Evolutionary conservation across 2,329 filamentous ascomycete species (phyloP).

Genomic region (Nemania diffusa): DNA sequence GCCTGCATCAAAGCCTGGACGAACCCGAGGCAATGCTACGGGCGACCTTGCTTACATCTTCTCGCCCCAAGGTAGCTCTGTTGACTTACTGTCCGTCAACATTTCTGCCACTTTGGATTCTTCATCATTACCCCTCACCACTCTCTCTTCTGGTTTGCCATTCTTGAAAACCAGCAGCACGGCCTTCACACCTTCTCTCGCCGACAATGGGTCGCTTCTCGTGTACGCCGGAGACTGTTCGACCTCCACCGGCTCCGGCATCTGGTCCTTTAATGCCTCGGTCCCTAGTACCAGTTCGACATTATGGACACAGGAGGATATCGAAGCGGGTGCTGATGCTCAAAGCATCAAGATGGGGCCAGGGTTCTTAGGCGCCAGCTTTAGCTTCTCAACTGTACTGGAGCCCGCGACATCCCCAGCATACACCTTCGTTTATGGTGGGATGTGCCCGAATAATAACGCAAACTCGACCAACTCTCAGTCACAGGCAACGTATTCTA

Average conservation of each 20-base stretch:
- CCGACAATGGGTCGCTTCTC: slow-evolving; percentile 74
- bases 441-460: slow-evolving; percentile 79
- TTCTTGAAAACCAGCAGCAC: slow-evolving; percentile 67
- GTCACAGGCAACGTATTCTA: slow-evolving; percentile 78
- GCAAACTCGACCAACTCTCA: slow-evolving; percentile 67
- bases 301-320: slow-evolving; percentile 56
- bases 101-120: slow-evolving; percentile 67
- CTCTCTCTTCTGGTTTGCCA: slow-evolving; percentile 67
- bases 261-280: slow-evolving; percentile 75
- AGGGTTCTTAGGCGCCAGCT: slow-evolving; percentile 63
- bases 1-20: slow-evolving; percentile 57
- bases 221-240: slow-evolving; percentile 81
- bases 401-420: slow-evolving; percentile 64
- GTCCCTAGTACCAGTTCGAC: slow-evolving; percentile 50
- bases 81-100: slow-evolving; percentile 72
- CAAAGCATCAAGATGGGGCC: slow-evolving; percentile 53
- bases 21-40: slow-evolving; percentile 45
- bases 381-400: slow-evolving; percentile 74
- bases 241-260: slow-evolving; percentile 58
- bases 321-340: slow-evolving; percentile 38
- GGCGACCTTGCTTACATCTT: slow-evolving; percentile 76
- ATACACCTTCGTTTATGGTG: slow-evolving; percentile 81
- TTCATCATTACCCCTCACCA: slow-evolving; percentile 57
- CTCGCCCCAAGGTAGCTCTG: slow-evolving; percentile 59
- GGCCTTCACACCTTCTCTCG: slow-evolving; percentile 75